Evolutionary conservation across 768 basidiomycete genomes (phyloP).

Genomic region (Cyclocybe cylindracea): DNA sequence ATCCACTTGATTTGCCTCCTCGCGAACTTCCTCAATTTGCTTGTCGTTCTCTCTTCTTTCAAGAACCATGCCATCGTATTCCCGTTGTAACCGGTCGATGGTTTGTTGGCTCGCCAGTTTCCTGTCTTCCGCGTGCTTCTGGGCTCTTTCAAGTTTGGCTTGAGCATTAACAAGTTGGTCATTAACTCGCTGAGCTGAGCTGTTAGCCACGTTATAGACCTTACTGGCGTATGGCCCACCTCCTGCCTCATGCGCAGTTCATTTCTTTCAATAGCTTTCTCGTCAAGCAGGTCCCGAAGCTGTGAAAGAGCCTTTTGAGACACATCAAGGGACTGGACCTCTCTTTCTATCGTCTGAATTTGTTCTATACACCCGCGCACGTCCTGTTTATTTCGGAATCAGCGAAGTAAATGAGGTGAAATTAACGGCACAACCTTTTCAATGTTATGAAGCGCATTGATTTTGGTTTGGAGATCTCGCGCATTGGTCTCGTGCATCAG

Average conservation of each 20-base stretch:
- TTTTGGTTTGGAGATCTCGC: constrained; percentile 75
- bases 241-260: constrained; percentile 70
- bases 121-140: constrained; percentile 80
- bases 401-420: constrained; percentile 3
- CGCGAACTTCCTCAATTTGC: constrained; percentile 73
- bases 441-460: constrained; percentile 67
- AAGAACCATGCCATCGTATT: constrained; percentile 77
- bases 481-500: constrained; percentile 70
- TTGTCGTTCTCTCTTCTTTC: constrained; percentile 80
- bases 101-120: constrained; percentile 70
- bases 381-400: constrained; percentile 45
- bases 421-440: constrained; percentile 59
- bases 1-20: constrained; percentile 69
- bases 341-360: constrained; percentile 72
- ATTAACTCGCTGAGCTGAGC: constrained; percentile 61
- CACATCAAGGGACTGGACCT: constrained; percentile 60
- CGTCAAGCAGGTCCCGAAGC: constrained; percentile 66
- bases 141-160: constrained; percentile 79
- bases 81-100: constrained; percentile 72
- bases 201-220: not conserved
- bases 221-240: constrained; percentile 32
- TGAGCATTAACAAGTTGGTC: constrained; percentile 81
- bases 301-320: constrained; percentile 70
- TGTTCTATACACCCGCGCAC: constrained; percentile 72
- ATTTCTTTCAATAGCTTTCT: constrained; percentile 73